Base-by-base conservation (phyloP, 2,329 filamentous ascomycete genomes). In the Botrytis deweyae region DNA sequence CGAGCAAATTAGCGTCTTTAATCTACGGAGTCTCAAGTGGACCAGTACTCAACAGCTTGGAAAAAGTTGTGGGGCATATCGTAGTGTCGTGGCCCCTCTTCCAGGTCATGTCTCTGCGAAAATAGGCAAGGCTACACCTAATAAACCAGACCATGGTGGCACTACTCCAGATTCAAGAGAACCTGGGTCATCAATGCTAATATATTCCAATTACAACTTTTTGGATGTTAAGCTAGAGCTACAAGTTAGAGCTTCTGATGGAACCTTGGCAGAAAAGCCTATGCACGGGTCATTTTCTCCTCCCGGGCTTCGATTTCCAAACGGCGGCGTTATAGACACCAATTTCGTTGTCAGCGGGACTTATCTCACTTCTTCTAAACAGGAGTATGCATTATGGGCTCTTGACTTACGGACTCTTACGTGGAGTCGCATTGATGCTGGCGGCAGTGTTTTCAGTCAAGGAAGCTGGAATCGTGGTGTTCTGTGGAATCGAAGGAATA, bases 121-220 rank as follows among this genome's bases (percentile, higher is more conserved):
- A 76, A 89, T 95, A 71, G 92, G 92, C 67, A 90, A 88, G 76
- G 83, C 86, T n/a, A 81, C 82, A 63, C 79, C 82, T 52, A 80
- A 78, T 10, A 82, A 81, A 69, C 62, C 77, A 46, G 86, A 87
- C 75, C 82, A 83, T 46, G 83, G 83, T 40, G 83, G 75, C 25
- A 75, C 75, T 29, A 86, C 85, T 76, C 86, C 87, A 72, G 88
- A 90, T 76, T 82, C 85, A 6, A 85, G 86, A 44, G 89, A 91
- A 68, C 82, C 87, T 0, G 88, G 88, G 10, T 89, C 89, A 1
- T 91, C 90, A 2, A 98, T 98, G 94, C 87, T 99, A 76, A 97
- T 99, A 64, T 99, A 99, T 82, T 98, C 95, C 38, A 99, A 99
- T 81, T 99, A 99, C 83, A 98, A 99, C 83, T 99, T 99, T 80